These are phyloP conservation scores for Scolecobasidium constrictum DNA, from an alignment of 2,329 filamentous ascomycete species.

Conservation along the genomic window DNA sequence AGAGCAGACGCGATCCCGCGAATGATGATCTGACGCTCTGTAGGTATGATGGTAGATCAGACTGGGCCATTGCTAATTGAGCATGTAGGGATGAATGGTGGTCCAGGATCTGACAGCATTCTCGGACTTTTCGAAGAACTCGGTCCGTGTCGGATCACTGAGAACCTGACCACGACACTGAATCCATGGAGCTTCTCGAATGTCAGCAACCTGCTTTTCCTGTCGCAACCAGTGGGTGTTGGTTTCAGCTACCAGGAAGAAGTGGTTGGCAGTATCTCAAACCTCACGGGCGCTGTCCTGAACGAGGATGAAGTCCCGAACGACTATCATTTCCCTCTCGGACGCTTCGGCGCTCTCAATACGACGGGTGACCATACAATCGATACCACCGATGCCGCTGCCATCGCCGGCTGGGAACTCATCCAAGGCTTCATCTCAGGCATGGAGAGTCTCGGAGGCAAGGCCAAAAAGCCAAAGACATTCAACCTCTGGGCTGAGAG, in stretches of 20 bases:
- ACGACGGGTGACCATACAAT: conserved; percentile 15
- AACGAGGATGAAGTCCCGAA: conserved; percentile 31
- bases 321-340: conserved; percentile 37
- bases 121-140: conserved; percentile 16
- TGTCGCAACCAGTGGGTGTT: conserved; percentile 50
- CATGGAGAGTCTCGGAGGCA: conserved; percentile 36
- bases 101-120: neutral
- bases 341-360: no score
- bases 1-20: conserved; percentile 35
- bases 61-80: conserved; percentile 18
- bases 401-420: conserved; percentile 44
- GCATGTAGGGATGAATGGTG: conserved; percentile 39
- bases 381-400: conserved; percentile 47
- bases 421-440: conserved; percentile 43
- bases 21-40: conserved; percentile 40
- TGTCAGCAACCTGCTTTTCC: conserved; percentile 48
- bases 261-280: conserved; percentile 30
- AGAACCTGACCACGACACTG: conserved; percentile 21
- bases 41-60: conserved; percentile 47
- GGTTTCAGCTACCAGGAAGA: conserved; percentile 40
- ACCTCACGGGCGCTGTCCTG: conserved; percentile 33
- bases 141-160: conserved; percentile 30
- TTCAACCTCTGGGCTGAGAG: conserved; percentile 51
- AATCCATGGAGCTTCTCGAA: conserved; percentile 53
- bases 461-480: conserved; percentile 39